Evolutionary conservation across 331 rosid species (phyloP).

Genomic region (Pyrus hybrid): DNA sequence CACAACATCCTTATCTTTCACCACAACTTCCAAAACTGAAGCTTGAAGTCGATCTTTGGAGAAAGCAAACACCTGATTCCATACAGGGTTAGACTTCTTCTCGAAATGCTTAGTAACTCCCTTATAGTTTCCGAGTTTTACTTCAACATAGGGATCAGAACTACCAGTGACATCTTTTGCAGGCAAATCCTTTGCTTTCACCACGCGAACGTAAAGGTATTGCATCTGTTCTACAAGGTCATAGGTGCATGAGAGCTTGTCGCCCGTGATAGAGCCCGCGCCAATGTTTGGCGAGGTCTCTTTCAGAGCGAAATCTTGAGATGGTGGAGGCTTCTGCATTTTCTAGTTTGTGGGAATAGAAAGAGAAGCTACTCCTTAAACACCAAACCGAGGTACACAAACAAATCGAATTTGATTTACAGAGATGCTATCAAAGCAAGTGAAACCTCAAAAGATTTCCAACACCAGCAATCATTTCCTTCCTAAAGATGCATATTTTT

Average conservation of each 20-base stretch:
- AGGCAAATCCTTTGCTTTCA: slow-evolving; percentile 43
- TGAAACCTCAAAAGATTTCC: background rate
- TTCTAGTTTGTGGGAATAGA: slow-evolving; percentile 9
- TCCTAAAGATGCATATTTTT: background rate
- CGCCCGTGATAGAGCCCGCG: slow-evolving; percentile 41
- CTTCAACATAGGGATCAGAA: slow-evolving; percentile 48
- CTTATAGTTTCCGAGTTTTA: slow-evolving; percentile 43
- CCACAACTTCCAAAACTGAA: slow-evolving; percentile 31
- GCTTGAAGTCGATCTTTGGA: slow-evolving; percentile 43
- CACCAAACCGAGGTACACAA: background rate
- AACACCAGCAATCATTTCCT: background rate
- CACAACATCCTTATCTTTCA: slow-evolving; percentile 42
- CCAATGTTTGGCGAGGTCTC: slow-evolving; percentile 89
- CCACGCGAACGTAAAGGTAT: slow-evolving; percentile 40
- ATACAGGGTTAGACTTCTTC: slow-evolving; percentile 40
- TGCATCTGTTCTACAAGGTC: slow-evolving; percentile 54
- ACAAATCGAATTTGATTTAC: background rate
- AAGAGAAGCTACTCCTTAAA: slow-evolving; percentile 12
- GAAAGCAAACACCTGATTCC: slow-evolving; percentile 49
- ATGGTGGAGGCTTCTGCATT: slow-evolving; percentile 66
- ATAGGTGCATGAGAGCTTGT: slow-evolving; percentile 54
- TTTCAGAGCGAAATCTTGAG: slow-evolving; percentile 63
- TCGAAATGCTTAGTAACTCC: slow-evolving; percentile 38
- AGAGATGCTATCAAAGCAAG: background rate
- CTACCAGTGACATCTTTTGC: slow-evolving; percentile 44